Conservation (phyloP, 2,329 filamentous ascomycete genomes). For the Neofusicoccum kwambonambiense region DNA sequence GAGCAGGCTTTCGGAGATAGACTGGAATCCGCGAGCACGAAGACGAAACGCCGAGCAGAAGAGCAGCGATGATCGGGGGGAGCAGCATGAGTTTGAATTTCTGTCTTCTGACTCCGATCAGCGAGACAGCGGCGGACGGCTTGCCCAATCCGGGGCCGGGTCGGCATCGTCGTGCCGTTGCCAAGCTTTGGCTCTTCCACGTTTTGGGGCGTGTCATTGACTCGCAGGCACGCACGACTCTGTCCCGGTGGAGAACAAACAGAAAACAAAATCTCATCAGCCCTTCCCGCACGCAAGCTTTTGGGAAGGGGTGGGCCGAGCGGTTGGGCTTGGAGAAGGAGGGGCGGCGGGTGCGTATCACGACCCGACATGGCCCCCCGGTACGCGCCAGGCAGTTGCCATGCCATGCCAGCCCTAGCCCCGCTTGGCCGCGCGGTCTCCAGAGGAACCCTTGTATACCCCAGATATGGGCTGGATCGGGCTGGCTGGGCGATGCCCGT, state of each 20-base stretch:
- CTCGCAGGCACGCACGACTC: not conserved
- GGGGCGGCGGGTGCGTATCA: not conserved
- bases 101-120: not conserved
- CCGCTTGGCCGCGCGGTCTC: not conserved
- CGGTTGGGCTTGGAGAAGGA: too few species aligned
- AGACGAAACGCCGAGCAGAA: too few species aligned
- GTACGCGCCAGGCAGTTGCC: not conserved
- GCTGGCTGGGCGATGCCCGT: not conserved
- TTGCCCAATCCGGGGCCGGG: not conserved
- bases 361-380: not conserved
- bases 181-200: not conserved
- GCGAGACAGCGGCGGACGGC: too few species aligned
- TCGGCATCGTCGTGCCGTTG: not conserved
- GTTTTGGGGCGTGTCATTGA: not conserved
- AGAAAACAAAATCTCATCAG: not conserved
- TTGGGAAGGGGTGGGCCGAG: not conserved
- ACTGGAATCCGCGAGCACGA: too few species aligned
- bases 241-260: not conserved
- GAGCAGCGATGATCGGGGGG: too few species aligned
- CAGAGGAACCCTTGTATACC: not conserved
- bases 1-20: not conserved
- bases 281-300: not conserved
- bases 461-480: not conserved
- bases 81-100: too few species aligned
- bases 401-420: not conserved